Base-by-base conservation (phyloP, 768 basidiomycete genomes). In the Pleurotus platypus region DNA sequence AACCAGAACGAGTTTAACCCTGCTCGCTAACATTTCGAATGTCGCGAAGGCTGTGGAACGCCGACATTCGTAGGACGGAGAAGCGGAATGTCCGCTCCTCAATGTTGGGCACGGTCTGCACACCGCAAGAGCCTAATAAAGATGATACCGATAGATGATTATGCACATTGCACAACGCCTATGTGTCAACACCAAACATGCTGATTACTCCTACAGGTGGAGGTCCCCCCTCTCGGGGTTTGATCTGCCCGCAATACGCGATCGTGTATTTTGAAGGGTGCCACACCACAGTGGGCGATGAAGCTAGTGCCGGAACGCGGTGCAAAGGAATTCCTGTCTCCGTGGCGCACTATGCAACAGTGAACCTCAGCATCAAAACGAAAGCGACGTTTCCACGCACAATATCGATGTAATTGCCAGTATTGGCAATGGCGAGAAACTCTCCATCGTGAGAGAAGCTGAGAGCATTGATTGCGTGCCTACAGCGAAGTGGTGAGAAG, bases 391-490 rank as follows among this genome's bases (percentile, higher is more conserved):
- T 49, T 55, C n/a, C n/a, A 69, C 88, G 57, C 61, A 90, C 89
- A 43, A 92, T 89, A 59, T 92, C 90, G 53, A 92, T 86, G 61
- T 90, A 91, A 27, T 74, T 71, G 16, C 89, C 89, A 7, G 79
- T 77, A 59, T 77, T 89, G 7, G 90, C 86, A 49, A 91, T 85
- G 15, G 90, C 90, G 46, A 92, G 69, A 64, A 86, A 92, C 74
- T 93, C 90, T 35, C 90, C 90, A 62, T 92, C 90, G 60, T 86
- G 78, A 11, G 89, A 92, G 76, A 91, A 93, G 67, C 86, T 90
- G 16, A 92, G 69, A 16, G 81, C 79, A 58, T 81, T 89, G 63
- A 91, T 88, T 18, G 84, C 78, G 65, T 90, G 75, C 56, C 90
- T 91, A 22, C 53, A 55, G 58, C n/a, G 30, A 43, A 47, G 42